Conservation (phyloP, 768 basidiomycete genomes). For the Trametes cinnabarina region DNA sequence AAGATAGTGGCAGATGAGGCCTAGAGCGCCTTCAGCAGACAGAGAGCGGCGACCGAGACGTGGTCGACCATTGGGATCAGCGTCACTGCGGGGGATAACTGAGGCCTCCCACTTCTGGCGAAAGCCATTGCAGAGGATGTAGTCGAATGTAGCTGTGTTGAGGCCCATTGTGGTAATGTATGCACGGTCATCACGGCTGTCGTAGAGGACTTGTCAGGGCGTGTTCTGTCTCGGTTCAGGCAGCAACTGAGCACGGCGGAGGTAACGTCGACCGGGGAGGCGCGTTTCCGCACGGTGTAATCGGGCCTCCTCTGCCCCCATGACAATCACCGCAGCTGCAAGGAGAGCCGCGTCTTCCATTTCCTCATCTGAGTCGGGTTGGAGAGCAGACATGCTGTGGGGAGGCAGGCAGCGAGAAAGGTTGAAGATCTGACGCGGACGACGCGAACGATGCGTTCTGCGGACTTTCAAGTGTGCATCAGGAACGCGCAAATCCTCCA, state of each 20-base stretch:
- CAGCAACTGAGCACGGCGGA: constrained; percentile 32
- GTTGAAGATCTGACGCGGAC: too few relatives aligned
- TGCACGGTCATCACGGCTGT: constrained; percentile 34
- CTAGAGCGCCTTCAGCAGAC: constrained; percentile 39
- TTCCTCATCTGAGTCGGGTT: background rate
- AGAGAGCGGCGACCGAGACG: constrained; percentile 31
- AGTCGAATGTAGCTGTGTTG: constrained; percentile 34
- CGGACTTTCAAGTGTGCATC: too few relatives aligned
- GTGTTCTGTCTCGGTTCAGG: constrained; percentile 34
- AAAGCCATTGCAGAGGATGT: constrained; percentile 37
- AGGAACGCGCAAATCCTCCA: too few relatives aligned
- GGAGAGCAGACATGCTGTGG: background rate
- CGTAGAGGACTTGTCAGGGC: constrained; percentile 37
- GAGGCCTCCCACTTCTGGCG: background rate
- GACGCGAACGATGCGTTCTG: too few relatives aligned
- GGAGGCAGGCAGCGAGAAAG: too few relatives aligned
- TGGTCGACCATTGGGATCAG: constrained; percentile 22
- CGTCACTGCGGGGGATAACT: constrained; percentile 34
- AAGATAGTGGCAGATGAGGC: constrained; percentile 41
- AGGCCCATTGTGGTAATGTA: constrained; percentile 42
- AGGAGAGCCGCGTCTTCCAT: background rate
- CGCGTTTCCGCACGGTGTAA: background rate
- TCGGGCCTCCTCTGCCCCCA: background rate
- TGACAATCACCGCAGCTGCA: background rate
- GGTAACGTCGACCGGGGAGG: constrained; percentile 28